A percentile compares a stretch with the other conserved stretches of the same genome.
Evolutionary conservation across 208 protist genomes (phyloP).

Genomic region (Endotrypanum monterogeii): DNA sequence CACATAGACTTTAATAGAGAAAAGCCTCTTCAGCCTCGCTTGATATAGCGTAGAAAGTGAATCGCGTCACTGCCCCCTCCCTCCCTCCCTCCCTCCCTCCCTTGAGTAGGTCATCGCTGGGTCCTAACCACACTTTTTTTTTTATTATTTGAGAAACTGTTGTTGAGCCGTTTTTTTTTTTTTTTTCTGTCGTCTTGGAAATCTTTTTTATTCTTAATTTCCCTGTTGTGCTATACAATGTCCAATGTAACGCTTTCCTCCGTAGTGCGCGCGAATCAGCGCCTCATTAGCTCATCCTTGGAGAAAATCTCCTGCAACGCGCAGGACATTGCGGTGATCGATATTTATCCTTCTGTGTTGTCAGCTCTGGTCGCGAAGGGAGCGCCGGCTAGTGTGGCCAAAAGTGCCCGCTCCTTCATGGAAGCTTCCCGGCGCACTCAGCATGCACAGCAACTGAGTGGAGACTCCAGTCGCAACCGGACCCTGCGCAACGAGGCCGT

Average conservation of each 20-base stretch:
- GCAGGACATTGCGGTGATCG: constrained; percentile 62
- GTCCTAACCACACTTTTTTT: too few relatives aligned
- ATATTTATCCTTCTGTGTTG: constrained; percentile 67
- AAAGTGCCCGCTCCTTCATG: constrained; percentile 17
- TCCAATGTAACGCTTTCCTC: constrained; percentile 40
- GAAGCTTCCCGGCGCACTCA: not conserved
- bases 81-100: too few relatives aligned
- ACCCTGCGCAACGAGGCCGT: not conserved
- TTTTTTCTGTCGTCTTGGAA: not conserved
- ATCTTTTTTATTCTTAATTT: not conserved
- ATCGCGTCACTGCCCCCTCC: not conserved
- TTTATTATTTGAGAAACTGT: too few relatives aligned
- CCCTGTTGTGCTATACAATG: constrained; percentile 16
- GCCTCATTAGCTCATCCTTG: constrained; percentile 61
- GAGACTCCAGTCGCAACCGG: not conserved
- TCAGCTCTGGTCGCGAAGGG: constrained; percentile 46
- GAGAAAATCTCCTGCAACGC: constrained; percentile 71
- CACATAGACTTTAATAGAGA: constrained; percentile 1
- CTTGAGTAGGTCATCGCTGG: not conserved
- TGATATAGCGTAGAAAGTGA: not conserved
- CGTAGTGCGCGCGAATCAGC: constrained; percentile 44
- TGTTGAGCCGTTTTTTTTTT: not conserved
- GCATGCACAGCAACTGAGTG: not conserved
- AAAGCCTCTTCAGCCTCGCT: not conserved
- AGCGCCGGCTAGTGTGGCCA: constrained; percentile 22